Percentiles rank a stretch among this genome's conserved stretches.
Conservation (phyloP, 1,139 yeast species). For the Schwanniomyces etchellsii region DNA sequence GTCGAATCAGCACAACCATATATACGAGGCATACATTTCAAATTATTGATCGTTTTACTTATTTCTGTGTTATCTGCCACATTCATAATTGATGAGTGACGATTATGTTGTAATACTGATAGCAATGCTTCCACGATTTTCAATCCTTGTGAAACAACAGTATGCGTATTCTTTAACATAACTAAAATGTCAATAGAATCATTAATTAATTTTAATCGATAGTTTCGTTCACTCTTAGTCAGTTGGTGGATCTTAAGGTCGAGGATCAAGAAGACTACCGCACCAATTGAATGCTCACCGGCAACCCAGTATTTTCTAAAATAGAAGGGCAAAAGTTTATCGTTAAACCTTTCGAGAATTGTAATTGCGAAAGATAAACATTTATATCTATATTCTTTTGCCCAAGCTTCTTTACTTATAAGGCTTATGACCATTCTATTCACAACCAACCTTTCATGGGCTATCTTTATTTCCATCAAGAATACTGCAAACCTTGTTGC, state of each 20-base stretch:
- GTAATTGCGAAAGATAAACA: slow-evolving; percentile 5
- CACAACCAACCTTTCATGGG: slow-evolving; percentile 6
- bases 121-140: too few relatives aligned
- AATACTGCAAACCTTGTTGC: neutral
- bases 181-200: too few relatives aligned
- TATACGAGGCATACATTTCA: neutral
- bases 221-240: too few relatives aligned
- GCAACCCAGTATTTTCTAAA: slow-evolving; percentile 11
- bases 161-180: too few relatives aligned
- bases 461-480: neutral
- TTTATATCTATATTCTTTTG: slow-evolving; percentile 4
- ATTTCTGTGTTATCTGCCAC: neutral
- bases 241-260: too few relatives aligned
- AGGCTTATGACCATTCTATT: slow-evolving; percentile 3
- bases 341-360: slow-evolving; percentile 7
- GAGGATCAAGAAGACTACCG: slow-evolving; percentile 9
- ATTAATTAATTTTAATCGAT: too few relatives aligned
- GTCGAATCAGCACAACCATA: neutral
- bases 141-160: too few relatives aligned
- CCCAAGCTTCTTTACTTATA: slow-evolving; percentile 4
- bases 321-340: slow-evolving; percentile 7
- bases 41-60: neutral
- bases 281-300: slow-evolving; percentile 9
- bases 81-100: neutral
- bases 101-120: neutral